Conservation (phyloP, 2,329 filamentous ascomycete genomes). For the Orbilia oligospora region DNA sequence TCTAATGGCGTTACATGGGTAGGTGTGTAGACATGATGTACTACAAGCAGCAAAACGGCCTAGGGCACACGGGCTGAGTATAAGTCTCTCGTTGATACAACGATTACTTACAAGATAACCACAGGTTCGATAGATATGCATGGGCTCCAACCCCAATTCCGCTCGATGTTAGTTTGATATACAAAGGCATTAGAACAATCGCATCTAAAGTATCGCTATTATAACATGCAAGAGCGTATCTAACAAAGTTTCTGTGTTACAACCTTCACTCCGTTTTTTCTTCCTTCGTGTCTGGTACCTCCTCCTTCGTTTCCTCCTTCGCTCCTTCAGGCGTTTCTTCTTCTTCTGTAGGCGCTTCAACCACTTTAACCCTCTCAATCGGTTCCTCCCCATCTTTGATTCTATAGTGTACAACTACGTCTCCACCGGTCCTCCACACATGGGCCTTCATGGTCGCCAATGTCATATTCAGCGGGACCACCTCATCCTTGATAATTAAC, state of each 20-base stretch:
- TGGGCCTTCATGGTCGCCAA: conserved; percentile 93
- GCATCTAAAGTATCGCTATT: neutral
- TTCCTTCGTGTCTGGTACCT: conserved; percentile 41
- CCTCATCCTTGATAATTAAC: conserved; percentile 90
- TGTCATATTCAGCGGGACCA: conserved; percentile 86
- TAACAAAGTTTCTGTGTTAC: neutral
- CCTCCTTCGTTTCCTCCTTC: conserved; percentile 16
- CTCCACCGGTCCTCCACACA: conserved; percentile 94
- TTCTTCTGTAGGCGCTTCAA: conserved; percentile 18
- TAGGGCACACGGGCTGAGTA: too few species aligned
- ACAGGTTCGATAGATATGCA: too few species aligned
- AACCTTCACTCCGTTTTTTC: conserved; percentile 36
- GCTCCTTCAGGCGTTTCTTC: conserved; percentile 6
- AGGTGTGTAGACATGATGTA: too few species aligned
- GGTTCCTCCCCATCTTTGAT: conserved; percentile 83
- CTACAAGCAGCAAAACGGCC: too few species aligned
- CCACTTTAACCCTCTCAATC: conserved; percentile 64
- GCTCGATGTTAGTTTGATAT: conserved; percentile 4
- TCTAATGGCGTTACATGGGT: too few species aligned
- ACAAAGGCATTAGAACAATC: conserved; percentile 4
- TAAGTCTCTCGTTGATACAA: too few species aligned
- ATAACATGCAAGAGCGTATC: neutral
- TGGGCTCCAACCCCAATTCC: neutral
- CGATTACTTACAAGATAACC: too few species aligned
- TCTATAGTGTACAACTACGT: conserved; percentile 92